Evolutionary conservation across 2,329 filamentous ascomycete species (phyloP).

Genomic region (Nigrospora osmanthi): DNA sequence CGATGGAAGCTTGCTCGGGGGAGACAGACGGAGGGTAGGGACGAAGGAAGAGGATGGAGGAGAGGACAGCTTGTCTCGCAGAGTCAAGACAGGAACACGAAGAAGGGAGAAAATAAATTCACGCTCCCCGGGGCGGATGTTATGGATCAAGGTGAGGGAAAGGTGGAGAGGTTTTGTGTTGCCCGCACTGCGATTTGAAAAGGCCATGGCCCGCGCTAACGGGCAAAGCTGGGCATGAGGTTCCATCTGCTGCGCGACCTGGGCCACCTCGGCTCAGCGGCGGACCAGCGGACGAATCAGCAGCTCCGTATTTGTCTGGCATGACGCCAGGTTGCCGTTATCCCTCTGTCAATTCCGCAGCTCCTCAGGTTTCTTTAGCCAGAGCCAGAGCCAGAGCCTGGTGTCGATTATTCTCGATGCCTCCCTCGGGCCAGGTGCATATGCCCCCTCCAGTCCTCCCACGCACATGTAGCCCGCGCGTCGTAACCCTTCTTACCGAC

Average conservation of each 20-base stretch:
- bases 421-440: no score
- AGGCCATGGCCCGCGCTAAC: conserved; percentile 13
- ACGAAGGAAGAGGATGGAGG: conserved; percentile 19
- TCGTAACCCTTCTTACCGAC: no score
- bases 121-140: conserved; percentile 8
- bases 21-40: conserved; percentile 2
- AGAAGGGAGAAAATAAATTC: conserved; percentile 14
- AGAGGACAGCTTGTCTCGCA: conserved; percentile 21
- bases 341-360: background rate
- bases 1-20: conserved; percentile 20
- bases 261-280: no score
- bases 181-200: conserved; percentile 16
- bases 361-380: no score
- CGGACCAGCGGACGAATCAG: conserved; percentile 25
- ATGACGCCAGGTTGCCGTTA: background rate
- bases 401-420: no score
- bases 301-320: background rate
- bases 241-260: background rate
- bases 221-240: conserved; percentile 1
- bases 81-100: conserved; percentile 15
- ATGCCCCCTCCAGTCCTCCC: no score
- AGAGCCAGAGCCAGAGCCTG: no score
- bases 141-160: conserved; percentile 17
- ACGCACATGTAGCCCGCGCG: no score
- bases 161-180: conserved; percentile 25